These are phyloP conservation scores for Abrus precatorius DNA, from an alignment of 306 rosid species.

Conservation along the genomic window DNA sequence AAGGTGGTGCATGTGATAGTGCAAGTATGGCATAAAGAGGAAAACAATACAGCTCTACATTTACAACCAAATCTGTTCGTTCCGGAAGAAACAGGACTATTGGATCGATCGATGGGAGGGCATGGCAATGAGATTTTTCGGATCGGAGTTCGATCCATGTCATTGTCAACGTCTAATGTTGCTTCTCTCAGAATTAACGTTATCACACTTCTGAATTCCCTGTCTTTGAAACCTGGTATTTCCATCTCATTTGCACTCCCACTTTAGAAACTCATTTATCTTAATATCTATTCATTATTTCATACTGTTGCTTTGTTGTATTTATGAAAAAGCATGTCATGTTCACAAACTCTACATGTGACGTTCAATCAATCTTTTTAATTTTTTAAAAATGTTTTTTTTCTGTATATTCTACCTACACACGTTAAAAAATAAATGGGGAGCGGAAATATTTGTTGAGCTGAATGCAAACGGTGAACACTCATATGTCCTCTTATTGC, in stretches of 20 bases:
- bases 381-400: no score
- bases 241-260: background rate
- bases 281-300: background rate
- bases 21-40: background rate
- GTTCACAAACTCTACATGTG: background rate
- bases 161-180: conserved; percentile 2
- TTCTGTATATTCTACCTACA: no score
- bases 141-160: conserved; percentile 6
- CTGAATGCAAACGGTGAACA: background rate
- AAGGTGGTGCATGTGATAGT: background rate
- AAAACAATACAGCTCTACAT: background rate
- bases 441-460: background rate
- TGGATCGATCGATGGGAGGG: background rate
- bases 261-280: background rate
- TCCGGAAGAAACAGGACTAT: background rate
- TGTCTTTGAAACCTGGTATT: background rate
- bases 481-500: background rate
- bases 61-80: background rate
- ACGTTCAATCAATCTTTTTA: background rate
- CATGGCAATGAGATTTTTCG: background rate
- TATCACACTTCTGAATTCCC: background rate
- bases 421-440: background rate
- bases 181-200: conserved; percentile 14
- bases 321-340: background rate
- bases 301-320: background rate